Percentiles rank a stretch among this genome's conserved stretches.
phyloP scores from a whole-genome alignment of 2,329 filamentous ascomycete genomes.

The Hypoxylon sp. region DNA sequence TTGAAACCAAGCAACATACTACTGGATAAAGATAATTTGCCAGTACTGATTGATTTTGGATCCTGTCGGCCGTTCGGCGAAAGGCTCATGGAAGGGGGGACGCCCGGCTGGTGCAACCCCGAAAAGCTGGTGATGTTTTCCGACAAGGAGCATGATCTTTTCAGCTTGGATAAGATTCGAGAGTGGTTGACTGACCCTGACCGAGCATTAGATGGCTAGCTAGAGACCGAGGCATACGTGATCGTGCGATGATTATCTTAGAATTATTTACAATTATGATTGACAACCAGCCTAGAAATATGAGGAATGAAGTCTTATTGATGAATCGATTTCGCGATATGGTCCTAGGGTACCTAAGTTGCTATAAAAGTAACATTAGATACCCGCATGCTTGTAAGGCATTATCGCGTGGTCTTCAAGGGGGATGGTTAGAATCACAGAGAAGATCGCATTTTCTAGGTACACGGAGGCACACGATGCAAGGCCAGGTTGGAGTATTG shows the following conservation, averaged over 20 bases:
- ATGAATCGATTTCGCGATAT: too few species aligned
- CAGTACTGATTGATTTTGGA: conserved; percentile 41
- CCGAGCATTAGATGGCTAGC: conserved; percentile 20
- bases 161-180: conserved; percentile 34
- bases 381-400: too few species aligned
- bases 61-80: conserved; percentile 40
- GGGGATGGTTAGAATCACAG: too few species aligned
- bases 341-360: too few species aligned
- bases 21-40: conserved; percentile 37
- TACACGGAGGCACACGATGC: too few species aligned
- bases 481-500: too few species aligned
- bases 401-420: too few species aligned
- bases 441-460: too few species aligned
- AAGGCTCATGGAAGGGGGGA: conserved; percentile 33
- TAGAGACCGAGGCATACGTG: conserved; percentile 14
- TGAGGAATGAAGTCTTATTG: too few species aligned
- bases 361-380: too few species aligned
- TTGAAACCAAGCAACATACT: conserved; percentile 41
- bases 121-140: conserved; percentile 30
- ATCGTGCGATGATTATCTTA: conserved; percentile 39
- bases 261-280: conserved; percentile 39
- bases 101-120: conserved; percentile 31
- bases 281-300: too few species aligned
- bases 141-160: conserved; percentile 40
- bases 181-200: conserved; percentile 38